These are phyloP conservation scores for Seminavis robusta DNA, from an alignment of 108 stramenopile species.

Conservation along the genomic window DNA sequence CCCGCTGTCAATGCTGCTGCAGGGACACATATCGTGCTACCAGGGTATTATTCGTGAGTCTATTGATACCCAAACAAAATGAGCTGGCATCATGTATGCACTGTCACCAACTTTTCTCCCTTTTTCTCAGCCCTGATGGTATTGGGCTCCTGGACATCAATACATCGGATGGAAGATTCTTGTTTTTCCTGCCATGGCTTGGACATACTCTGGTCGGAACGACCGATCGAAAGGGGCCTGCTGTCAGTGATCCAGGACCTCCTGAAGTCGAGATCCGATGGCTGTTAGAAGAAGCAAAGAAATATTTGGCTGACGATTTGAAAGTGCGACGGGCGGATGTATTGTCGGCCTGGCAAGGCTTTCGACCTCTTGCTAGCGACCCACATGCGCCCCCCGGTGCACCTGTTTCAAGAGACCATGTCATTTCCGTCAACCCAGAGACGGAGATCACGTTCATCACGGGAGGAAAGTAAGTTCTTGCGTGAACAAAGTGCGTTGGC, in stretches of 20 bases:
- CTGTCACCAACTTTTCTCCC: conserved; percentile 75
- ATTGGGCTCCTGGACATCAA: conserved; percentile 88
- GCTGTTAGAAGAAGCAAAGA: conserved; percentile 76
- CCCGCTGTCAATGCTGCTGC: conserved; percentile 1
- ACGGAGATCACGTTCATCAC: conserved; percentile 72
- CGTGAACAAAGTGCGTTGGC: neutral
- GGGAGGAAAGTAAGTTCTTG: conserved; percentile 57
- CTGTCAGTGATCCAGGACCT: conserved; percentile 66
- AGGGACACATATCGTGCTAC: conserved; percentile 23
- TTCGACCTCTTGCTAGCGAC: conserved; percentile 54
- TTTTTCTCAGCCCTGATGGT: conserved; percentile 67
- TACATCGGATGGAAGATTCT: conserved; percentile 84
- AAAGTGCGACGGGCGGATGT: conserved; percentile 57
- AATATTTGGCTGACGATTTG: conserved; percentile 47
- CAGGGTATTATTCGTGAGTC: conserved; percentile 46
- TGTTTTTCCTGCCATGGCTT: conserved; percentile 93
- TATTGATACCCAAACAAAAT: neutral
- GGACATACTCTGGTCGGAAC: conserved; percentile 79
- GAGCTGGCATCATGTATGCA: neutral
- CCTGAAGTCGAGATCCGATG: conserved; percentile 81
- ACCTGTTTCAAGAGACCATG: conserved; percentile 45
- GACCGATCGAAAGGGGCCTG: conserved; percentile 61
- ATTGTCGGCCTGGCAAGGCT: conserved; percentile 57
- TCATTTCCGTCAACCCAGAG: conserved; percentile 51
- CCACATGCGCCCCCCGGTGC: conserved; percentile 52